A percentile compares a stretch with the other conserved stretches of the same genome.
phyloP scores from a whole-genome alignment of 495 filamentous ascomycete species.

The Neurospora hispaniola region DNA sequence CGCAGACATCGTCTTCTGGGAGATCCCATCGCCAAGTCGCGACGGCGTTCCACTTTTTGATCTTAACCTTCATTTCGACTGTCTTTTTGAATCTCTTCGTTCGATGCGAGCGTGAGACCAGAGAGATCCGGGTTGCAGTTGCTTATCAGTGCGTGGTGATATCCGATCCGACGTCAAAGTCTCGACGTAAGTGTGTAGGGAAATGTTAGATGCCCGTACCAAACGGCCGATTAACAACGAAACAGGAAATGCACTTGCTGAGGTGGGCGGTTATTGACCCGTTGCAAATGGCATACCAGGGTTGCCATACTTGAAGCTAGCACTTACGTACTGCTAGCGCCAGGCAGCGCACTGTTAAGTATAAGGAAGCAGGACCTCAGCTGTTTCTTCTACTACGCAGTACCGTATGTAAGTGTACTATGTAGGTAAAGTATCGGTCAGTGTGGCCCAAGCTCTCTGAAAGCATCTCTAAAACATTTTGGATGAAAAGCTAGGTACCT shows the following conservation, averaged over 20 bases:
- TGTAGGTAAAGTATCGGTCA: too few species aligned
- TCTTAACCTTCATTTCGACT: conserved; percentile 74
- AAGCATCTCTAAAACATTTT: background rate
- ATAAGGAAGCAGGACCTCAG: too few species aligned
- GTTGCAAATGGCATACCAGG: background rate
- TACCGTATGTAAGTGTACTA: too few species aligned
- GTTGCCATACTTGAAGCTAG: background rate
- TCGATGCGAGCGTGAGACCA: background rate
- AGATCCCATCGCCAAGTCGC: conserved; percentile 98
- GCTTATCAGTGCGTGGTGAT: background rate
- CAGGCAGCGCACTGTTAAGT: background rate
- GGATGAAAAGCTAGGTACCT: background rate
- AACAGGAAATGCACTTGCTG: background rate
- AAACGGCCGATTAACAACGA: background rate
- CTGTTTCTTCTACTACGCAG: too few species aligned
- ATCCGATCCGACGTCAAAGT: background rate
- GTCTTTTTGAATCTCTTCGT: conserved; percentile 1
- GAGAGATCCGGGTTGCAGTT: background rate
- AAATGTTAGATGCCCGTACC: background rate
- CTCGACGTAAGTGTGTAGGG: background rate
- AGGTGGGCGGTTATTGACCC: background rate
- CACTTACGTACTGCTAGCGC: background rate
- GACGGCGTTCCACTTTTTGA: conserved; percentile 86
- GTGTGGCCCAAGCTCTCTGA: background rate
- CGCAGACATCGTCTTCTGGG: conserved; percentile 94